Evolutionary conservation across 2,329 filamentous ascomycete species (phyloP), one percentile per base, ranked within the genome.

Genomic region (Trichoderma breve): DNA sequence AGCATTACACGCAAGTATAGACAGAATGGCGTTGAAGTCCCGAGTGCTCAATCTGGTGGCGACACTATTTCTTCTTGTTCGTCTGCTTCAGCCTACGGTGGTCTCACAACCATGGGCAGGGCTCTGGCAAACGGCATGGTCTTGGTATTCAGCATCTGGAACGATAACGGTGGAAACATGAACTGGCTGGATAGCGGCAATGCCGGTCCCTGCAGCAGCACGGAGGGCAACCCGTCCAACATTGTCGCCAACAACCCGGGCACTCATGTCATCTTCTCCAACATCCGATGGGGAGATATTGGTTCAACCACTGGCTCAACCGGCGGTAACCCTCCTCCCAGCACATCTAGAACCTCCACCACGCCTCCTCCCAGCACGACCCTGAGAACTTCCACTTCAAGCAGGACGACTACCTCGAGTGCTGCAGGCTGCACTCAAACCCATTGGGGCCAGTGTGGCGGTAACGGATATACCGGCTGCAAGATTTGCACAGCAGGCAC

Each of bases 271-370:
- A 84, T 81, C 1, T 90, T 88, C 76, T 86, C 84, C 73, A 85
- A 89, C 75, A 86, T 90, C 75, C 85, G 84, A 76, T 88, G 87
- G 83, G 88, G 88, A n/a, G 87, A 90, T 74, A 86, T 90, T 75
- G 87, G 84, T 5, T 87, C 86, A 21, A 90, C 74, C 12, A 69
- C 66, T 18, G 21, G 21, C 47, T 66, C 62, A 7, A 32, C 66
- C 9, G 36, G 55, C 12, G 53, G 51, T 15, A 28, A 21, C 8
- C 18, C 51, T 43, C 34, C 34, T 32, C 53, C 65, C 24, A 69
- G 55, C 66, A 69, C 66, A 34, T 61, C 66, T 8, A 66, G 15
- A 26, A 66, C 63, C 30, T 47, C 36, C 26, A 69, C 66, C 36
- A 43, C 36, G 3, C 36, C 65, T 14, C 64, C 53, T 32, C 34